Conservation (phyloP, 371 early-diverging fungal species). For the Apophysomyces ossiformis region DNA sequence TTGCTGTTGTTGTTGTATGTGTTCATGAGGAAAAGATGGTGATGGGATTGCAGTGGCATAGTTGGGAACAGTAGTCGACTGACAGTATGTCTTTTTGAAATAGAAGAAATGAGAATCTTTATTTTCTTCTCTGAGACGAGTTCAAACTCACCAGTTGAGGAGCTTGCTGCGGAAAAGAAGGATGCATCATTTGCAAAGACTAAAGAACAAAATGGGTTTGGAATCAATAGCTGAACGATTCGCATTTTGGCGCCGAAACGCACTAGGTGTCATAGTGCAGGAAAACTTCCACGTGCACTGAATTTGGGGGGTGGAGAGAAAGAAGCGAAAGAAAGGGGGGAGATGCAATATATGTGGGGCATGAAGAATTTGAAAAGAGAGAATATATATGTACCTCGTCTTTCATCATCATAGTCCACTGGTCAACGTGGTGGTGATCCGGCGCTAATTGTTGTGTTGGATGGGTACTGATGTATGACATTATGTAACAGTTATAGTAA, state of each 20-base stretch:
- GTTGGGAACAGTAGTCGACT: background rate
- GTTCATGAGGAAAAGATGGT: conserved; percentile 1
- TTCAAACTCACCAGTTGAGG: conserved; percentile 1
- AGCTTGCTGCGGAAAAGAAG: conserved; percentile 4
- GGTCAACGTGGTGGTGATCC: background rate
- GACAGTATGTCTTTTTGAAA: conserved; percentile 4
- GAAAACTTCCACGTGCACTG: conserved; percentile 7
- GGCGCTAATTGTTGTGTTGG: background rate
- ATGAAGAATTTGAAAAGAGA: background rate
- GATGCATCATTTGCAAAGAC: conserved; percentile 4
- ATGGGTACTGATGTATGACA: conserved; percentile 1
- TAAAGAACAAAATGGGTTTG: conserved; percentile 2
- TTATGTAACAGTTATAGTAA: background rate
- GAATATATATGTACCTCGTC: conserved; percentile 2
- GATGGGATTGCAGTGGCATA: conserved; percentile 2
- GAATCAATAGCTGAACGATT: conserved; percentile 3
- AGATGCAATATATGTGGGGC: background rate
- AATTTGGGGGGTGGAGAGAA: background rate
- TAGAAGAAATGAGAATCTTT: background rate
- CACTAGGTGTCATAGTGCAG: conserved; percentile 5
- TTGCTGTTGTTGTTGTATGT: background rate
- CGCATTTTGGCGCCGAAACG: conserved; percentile 4
- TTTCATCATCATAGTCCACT: conserved; percentile 9
- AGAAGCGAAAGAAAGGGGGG: background rate
- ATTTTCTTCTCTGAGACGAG: background rate